These are phyloP conservation scores for Paecilomyces sp. DNA, from an alignment of 2,329 filamentous ascomycete species.

Conservation along the genomic window DNA sequence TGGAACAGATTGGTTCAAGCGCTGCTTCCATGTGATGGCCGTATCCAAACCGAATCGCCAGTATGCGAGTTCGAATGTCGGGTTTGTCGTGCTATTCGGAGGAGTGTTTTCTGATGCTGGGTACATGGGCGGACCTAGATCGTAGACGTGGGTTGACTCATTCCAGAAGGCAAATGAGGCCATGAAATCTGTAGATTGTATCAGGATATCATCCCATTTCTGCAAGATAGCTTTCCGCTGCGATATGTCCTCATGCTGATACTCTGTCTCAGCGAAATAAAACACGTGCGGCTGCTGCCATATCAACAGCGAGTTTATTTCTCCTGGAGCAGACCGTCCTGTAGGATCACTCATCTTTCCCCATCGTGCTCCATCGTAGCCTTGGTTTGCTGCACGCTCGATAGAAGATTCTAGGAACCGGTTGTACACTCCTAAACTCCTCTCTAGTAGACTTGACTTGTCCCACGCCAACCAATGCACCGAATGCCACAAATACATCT, in stretches of 20 bases:
- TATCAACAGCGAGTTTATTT: conserved; percentile 55
- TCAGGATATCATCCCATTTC: conserved; percentile 49
- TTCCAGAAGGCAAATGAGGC: conserved; percentile 52
- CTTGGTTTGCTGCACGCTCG: conserved; percentile 28
- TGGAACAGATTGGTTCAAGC: conserved; percentile 40
- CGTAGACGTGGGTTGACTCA: conserved; percentile 44
- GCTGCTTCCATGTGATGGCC: conserved; percentile 46
- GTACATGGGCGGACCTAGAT: conserved; percentile 47
- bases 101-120: conserved; percentile 52
- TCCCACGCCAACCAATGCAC: conserved; percentile 47
- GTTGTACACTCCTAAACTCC: conserved; percentile 43
- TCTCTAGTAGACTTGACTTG: conserved; percentile 39
- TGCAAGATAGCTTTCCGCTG: conserved; percentile 31
- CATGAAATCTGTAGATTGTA: conserved; percentile 53
- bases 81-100: conserved; percentile 51
- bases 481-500: conserved; percentile 50
- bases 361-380: conserved; percentile 40
- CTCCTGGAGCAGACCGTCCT: conserved; percentile 50
- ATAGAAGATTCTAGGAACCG: conserved; percentile 37
- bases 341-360: conserved; percentile 54
- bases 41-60: conserved; percentile 55
- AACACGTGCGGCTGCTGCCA: conserved; percentile 59
- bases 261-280: conserved; percentile 54
- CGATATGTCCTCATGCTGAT: conserved; percentile 16
- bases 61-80: conserved; percentile 54